phyloP scores from a whole-genome alignment of 352 stramenopile genomes.

The Globisporangium recalcitrans region DNA sequence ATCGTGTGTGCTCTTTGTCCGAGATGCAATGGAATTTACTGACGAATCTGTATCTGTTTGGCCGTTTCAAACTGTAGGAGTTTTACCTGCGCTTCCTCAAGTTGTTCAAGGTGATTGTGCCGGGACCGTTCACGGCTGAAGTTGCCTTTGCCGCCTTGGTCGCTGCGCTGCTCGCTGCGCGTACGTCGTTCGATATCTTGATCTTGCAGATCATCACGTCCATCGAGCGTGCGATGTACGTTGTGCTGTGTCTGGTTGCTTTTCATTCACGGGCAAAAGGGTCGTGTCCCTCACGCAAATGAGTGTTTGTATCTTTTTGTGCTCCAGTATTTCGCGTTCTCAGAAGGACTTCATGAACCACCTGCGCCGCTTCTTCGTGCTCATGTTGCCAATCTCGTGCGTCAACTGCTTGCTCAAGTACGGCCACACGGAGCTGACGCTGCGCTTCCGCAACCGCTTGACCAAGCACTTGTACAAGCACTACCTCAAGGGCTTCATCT shows the following conservation, averaged over 20 bases:
- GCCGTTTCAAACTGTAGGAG: conserved; percentile 22
- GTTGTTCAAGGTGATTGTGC: conserved; percentile 71
- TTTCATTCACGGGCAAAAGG: background rate
- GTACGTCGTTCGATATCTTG: conserved; percentile 77
- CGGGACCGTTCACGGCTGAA: conserved; percentile 59
- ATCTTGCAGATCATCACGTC: conserved; percentile 73
- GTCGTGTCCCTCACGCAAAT: background rate
- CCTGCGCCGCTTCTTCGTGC: conserved; percentile 63
- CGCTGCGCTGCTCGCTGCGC: conserved; percentile 48
- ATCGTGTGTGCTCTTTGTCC: background rate
- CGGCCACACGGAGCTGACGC: conserved; percentile 69
- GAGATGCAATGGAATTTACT: background rate
- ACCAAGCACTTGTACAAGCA: conserved; percentile 77
- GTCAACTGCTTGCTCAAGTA: conserved; percentile 84
- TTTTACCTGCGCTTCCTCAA: conserved; percentile 61
- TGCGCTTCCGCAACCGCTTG: conserved; percentile 80
- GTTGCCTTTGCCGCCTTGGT: conserved; percentile 64
- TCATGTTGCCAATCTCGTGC: conserved; percentile 76
- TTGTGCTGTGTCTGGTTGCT: background rate
- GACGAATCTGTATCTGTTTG: background rate
- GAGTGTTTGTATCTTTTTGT: background rate
- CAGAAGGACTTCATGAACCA: conserved; percentile 54
- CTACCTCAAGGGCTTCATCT: conserved; percentile 86
- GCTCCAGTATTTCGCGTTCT: conserved; percentile 58
- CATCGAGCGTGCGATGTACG: conserved; percentile 67